Conservation (phyloP, 164 flowering plant species). For the Protea cynaroides region DNA sequence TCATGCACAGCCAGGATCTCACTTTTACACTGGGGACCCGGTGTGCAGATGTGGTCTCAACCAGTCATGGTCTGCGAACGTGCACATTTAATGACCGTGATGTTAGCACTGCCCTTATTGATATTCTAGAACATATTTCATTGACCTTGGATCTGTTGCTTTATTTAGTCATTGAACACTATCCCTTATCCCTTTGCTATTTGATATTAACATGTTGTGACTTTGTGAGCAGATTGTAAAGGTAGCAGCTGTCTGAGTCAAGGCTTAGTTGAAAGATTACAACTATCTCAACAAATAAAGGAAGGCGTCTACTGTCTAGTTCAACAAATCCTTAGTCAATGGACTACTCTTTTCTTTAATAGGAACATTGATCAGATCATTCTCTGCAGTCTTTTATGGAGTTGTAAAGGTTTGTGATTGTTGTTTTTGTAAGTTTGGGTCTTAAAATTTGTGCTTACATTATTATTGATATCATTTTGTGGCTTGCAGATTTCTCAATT, state of each 20-base stretch:
- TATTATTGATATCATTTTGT: conserved; percentile 7
- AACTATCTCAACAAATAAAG: conserved; percentile 61
- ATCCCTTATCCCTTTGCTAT: not conserved
- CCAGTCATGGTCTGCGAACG: too few species aligned
- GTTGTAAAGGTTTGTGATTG: conserved; percentile 74
- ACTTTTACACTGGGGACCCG: too few species aligned
- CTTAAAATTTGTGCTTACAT: not conserved
- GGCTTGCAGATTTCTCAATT: conserved; percentile 75
- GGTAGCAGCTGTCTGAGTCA: conserved; percentile 12
- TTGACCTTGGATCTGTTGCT: not conserved
- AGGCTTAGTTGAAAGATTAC: conserved; percentile 92
- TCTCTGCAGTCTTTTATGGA: conserved; percentile 88
- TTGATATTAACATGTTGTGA: not conserved
- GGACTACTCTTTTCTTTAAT: conserved; percentile 71
- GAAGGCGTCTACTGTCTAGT: conserved; percentile 82
- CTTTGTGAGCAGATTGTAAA: not conserved
- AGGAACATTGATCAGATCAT: conserved; percentile 96
- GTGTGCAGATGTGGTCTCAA: too few species aligned
- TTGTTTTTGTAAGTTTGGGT: not conserved
- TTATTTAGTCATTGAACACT: not conserved
- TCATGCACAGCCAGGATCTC: too few species aligned
- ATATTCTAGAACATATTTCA: not conserved
- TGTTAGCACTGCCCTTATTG: too few species aligned
- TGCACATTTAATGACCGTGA: too few species aligned
- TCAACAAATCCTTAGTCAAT: conserved; percentile 69